These are phyloP conservation scores for Anethum foeniculum DNA, from an alignment of 140 eudicot species.

Conservation along the genomic window DNA sequence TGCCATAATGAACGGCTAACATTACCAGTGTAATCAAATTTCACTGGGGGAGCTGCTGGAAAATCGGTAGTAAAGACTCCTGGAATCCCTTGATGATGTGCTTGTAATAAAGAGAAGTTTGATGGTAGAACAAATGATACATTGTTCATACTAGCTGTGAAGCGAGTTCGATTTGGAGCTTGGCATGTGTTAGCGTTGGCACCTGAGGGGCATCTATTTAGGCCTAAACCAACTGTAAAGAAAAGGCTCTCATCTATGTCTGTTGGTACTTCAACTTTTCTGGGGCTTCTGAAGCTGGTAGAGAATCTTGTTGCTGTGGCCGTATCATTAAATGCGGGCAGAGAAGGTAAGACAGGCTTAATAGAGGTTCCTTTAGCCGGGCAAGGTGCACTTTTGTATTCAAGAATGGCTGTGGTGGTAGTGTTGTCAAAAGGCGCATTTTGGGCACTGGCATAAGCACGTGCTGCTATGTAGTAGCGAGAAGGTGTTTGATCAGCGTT, in stretches of 20 bases:
- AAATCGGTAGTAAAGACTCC: conserved; percentile 78
- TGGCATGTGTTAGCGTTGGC: conserved; percentile 54
- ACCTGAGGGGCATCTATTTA: conserved; percentile 61
- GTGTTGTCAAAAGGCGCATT: conserved; percentile 81
- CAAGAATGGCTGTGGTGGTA: conserved; percentile 85
- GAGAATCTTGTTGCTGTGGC: conserved; percentile 75
- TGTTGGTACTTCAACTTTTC: conserved; percentile 46
- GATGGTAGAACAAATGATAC: conserved; percentile 75
- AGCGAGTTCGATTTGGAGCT: conserved; percentile 85
- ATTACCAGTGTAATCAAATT: conserved; percentile 81
- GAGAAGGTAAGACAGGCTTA: conserved; percentile 47
- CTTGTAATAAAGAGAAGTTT: conserved; percentile 66
- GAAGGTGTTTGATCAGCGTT: conserved; percentile 68
- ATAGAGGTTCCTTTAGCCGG: conserved; percentile 36
- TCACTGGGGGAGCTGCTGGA: conserved; percentile 60
- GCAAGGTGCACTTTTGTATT: conserved; percentile 61
- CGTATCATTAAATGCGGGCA: conserved; percentile 78
- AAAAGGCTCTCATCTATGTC: conserved; percentile 54
- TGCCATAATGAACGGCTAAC: conserved; percentile 76
- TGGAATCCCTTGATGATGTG: conserved; percentile 61
- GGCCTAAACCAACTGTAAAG: conserved; percentile 67
- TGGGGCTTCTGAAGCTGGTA: conserved; percentile 54
- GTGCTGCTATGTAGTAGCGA: conserved; percentile 80
- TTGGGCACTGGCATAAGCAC: conserved; percentile 80
- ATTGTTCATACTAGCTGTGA: conserved; percentile 87